A percentile compares a stretch with the other conserved stretches of the same genome.
Conservation (phyloP, 108 stramenopile species). For the Epipyxis sp. region DNA sequence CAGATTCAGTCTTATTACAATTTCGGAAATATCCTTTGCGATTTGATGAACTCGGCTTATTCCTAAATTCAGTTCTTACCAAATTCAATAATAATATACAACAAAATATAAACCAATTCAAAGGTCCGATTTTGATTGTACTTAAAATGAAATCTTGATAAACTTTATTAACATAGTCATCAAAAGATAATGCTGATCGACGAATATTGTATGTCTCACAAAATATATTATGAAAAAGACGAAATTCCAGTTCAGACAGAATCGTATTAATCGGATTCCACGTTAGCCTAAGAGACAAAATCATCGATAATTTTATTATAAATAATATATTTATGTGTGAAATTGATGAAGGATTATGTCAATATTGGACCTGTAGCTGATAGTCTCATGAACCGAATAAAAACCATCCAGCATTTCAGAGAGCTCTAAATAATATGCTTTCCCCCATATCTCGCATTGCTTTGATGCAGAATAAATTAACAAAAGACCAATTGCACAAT, state of each 20-base stretch:
- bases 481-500: not conserved
- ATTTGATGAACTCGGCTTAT: too few species aligned
- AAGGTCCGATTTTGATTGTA: not conserved
- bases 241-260: constrained; percentile 7
- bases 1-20: not conserved
- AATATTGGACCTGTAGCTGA: too few species aligned
- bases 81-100: not conserved
- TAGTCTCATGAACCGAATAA: not conserved
- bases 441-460: constrained; percentile 15
- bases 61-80: not conserved
- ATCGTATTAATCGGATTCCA: not conserved
- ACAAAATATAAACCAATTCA: not conserved
- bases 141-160: not conserved
- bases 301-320: too few species aligned
- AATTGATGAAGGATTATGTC: too few species aligned
- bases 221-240: constrained; percentile 3
- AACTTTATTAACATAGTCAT: constrained; percentile 2
- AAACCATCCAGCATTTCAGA: not conserved
- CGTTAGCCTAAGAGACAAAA: not conserved
- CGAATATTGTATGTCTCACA: not conserved
- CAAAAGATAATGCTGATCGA: not conserved
- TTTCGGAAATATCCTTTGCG: not conserved
- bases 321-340: too few species aligned
- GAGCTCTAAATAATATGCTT: not conserved
- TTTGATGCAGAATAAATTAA: not conserved